Conservation (phyloP, 2,329 filamentous ascomycete species). For the Talaromyces sp. region DNA sequence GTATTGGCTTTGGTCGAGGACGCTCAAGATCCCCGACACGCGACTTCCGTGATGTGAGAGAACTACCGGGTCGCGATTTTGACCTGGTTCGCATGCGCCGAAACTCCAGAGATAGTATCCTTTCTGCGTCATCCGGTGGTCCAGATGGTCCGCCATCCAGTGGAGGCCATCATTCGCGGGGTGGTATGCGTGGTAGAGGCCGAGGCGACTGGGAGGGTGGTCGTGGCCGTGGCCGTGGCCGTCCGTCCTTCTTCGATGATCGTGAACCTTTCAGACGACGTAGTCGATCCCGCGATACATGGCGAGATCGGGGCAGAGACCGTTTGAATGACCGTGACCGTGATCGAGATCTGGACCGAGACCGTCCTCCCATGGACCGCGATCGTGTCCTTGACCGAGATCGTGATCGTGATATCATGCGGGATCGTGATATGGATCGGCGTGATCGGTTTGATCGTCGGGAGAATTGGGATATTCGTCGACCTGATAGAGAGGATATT, state of each 20-base stretch:
- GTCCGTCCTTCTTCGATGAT: constrained; percentile 44
- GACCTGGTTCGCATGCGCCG: constrained; percentile 46
- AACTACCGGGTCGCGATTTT: constrained; percentile 39
- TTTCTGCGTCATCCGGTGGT: constrained; percentile 39
- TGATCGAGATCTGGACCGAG: constrained; percentile 34
- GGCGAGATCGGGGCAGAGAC: constrained; percentile 43
- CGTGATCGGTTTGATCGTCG: constrained; percentile 38
- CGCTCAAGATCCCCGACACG: constrained; percentile 48
- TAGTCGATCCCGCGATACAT: constrained; percentile 48
- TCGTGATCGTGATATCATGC: constrained; percentile 23
- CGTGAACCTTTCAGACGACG: constrained; percentile 47
- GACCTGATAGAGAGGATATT: constrained; percentile 30
- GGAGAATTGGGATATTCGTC: constrained; percentile 32
- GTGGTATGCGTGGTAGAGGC: constrained; percentile 46
- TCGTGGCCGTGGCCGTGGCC: constrained; percentile 47
- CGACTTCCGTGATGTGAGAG: constrained; percentile 45
- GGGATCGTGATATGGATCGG: constrained; percentile 37
- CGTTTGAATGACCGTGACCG: constrained; percentile 39
- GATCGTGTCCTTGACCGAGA: constrained; percentile 37
- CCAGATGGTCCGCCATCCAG: constrained; percentile 41
- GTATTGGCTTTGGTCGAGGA: constrained; percentile 50
- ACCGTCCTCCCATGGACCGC: constrained; percentile 26
- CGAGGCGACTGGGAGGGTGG: constrained; percentile 49
- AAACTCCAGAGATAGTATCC: constrained; percentile 48
- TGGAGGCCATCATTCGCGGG: constrained; percentile 34